phyloP scores from a whole-genome alignment of 2,329 filamentous ascomycete genomes.

The Epichloe scottii region DNA sequence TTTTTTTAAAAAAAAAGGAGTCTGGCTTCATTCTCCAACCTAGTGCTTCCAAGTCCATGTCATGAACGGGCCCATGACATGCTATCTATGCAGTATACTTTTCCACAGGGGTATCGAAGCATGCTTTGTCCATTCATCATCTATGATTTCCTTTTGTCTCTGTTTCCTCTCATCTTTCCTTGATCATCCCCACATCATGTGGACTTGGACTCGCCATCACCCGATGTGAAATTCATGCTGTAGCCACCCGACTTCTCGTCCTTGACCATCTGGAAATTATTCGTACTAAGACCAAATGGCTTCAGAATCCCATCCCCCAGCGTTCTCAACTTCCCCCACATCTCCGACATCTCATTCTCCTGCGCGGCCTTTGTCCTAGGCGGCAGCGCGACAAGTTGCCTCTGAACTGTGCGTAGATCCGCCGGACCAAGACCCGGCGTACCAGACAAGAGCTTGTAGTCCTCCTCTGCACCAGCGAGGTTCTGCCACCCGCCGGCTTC shows the following conservation, averaged over 20 bases:
- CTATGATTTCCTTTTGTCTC: not conserved
- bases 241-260: conserved; percentile 85
- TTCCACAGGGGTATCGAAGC: not conserved
- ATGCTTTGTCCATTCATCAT: not conserved
- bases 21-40: no score
- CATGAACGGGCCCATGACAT: no score
- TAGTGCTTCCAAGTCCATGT: no score
- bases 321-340: conserved; percentile 94
- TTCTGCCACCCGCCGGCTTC: conserved; percentile 68
- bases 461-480: conserved; percentile 63
- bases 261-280: conserved; percentile 90
- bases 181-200: no score
- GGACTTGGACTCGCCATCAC: conserved; percentile 9
- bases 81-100: no score
- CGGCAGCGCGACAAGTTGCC: conserved; percentile 54
- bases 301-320: conserved; percentile 85
- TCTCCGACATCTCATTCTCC: conserved; percentile 80
- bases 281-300: conserved; percentile 85
- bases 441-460: conserved; percentile 57
- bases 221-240: conserved; percentile 70
- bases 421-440: conserved; percentile 44
- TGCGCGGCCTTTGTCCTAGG: conserved; percentile 62
- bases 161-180: no score
- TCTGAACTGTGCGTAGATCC: conserved; percentile 56
- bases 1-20: no score